Evolutionary conservation across 352 stramenopile genomes (phyloP).

Genomic region (Phytophthora quininea): DNA sequence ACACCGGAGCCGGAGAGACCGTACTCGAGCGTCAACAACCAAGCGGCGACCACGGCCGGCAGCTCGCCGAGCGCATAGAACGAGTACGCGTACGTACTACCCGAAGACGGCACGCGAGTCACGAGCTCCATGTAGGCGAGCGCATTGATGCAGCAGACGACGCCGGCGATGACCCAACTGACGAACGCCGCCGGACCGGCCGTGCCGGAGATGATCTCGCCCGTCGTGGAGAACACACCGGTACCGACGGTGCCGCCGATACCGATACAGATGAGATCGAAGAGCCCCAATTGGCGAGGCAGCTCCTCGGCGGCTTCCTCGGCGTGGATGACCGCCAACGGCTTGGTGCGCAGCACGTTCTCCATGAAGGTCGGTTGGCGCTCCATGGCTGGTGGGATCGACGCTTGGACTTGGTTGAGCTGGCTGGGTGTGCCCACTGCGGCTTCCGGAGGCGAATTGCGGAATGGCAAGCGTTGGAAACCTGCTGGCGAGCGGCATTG

Average conservation of each 20-base stretch:
- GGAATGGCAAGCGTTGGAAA: conserved; percentile 14
- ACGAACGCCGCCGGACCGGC: conserved; percentile 84
- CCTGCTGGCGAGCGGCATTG: background rate
- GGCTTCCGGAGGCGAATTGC: conserved; percentile 23
- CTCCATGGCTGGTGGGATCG: conserved; percentile 24
- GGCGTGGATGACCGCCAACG: conserved; percentile 74
- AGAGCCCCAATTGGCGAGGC: conserved; percentile 73
- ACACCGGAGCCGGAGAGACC: conserved; percentile 90
- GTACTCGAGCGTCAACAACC: conserved; percentile 93
- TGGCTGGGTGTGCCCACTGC: conserved; percentile 13
- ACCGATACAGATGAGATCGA: conserved; percentile 91
- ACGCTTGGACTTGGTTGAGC: conserved; percentile 5
- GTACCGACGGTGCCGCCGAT: conserved; percentile 92
- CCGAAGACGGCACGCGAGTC: conserved; percentile 86
- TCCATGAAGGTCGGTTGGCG: conserved; percentile 47
- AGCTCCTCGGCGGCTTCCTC: conserved; percentile 77
- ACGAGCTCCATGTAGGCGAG: conserved; percentile 92
- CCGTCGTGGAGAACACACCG: conserved; percentile 91
- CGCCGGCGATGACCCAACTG: conserved; percentile 81
- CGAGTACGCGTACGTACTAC: conserved; percentile 92
- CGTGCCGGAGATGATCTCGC: conserved; percentile 72
- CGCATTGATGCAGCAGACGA: conserved; percentile 82
- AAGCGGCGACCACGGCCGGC: conserved; percentile 88
- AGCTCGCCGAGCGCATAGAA: conserved; percentile 94
- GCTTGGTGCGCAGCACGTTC: conserved; percentile 74